Conservation (phyloP, 257 asterid genomes). For the Solanum arcanum region DNA sequence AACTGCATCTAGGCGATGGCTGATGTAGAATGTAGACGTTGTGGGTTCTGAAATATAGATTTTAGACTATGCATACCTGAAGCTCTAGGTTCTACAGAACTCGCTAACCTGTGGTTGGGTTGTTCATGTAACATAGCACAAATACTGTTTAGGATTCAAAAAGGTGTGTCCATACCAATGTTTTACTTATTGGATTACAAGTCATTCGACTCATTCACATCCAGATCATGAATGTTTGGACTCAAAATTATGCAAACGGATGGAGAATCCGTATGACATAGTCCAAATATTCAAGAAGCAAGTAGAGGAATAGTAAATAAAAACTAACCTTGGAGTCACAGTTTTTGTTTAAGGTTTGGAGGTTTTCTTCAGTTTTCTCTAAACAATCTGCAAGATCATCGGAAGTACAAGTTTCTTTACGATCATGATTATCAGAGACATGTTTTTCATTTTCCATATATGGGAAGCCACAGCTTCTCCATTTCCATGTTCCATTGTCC, state of each 20-base stretch:
- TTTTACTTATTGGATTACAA: neutral
- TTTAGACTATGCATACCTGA: neutral
- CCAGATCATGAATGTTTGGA: neutral
- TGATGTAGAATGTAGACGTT: neutral
- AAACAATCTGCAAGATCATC: conserved; percentile 14
- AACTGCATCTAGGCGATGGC: neutral
- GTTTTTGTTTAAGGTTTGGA: conserved; percentile 8
- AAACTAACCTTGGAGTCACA: conserved; percentile 59
- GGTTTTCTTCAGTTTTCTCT: conserved; percentile 17
- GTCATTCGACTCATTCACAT: neutral
- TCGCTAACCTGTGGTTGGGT: neutral
- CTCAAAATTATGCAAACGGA: neutral
- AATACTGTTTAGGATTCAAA: neutral
- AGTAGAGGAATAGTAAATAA: neutral
- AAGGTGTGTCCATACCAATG: neutral
- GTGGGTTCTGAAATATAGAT: neutral
- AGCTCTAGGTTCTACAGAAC: neutral
- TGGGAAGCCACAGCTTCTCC: conserved; percentile 67
- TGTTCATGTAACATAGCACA: neutral
- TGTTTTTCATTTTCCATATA: neutral
- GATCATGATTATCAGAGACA: neutral
- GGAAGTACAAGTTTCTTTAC: conserved; percentile 12
- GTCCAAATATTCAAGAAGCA: neutral
- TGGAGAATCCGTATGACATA: neutral
- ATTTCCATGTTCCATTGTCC: conserved; percentile 60